Percentiles rank a stretch among this genome's conserved stretches.
These are phyloP conservation scores for Colletotrichum sp. DNA, from an alignment of 2,329 filamentous ascomycete species.

Conservation along the genomic window DNA sequence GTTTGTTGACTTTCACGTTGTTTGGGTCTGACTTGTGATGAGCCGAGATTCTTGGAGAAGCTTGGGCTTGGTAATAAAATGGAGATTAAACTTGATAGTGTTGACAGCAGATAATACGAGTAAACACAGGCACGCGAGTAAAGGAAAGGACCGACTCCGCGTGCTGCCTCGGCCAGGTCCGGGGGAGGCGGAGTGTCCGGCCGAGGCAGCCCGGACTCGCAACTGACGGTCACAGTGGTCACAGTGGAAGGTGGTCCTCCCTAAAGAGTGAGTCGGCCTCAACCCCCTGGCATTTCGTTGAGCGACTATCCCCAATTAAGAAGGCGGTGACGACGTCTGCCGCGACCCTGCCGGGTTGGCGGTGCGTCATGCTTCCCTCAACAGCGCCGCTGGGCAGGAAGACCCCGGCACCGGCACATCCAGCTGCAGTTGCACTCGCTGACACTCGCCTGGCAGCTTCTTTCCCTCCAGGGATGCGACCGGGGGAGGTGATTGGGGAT, in stretches of 20 bases:
- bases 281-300: conserved; percentile 25
- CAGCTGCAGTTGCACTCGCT: background rate
- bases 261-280: conserved; percentile 8
- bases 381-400: conserved; percentile 11
- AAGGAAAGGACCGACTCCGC: background rate
- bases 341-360: conserved; percentile 4
- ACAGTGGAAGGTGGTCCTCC: background rate
- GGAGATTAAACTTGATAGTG: background rate
- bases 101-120: background rate
- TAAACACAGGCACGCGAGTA: background rate
- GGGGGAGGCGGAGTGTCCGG: conserved; percentile 3
- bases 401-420: background rate
- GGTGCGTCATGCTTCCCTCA: conserved; percentile 21
- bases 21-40: background rate
- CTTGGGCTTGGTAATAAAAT: background rate
- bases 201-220: conserved; percentile 11
- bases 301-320: conserved; percentile 14
- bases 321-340: no score
- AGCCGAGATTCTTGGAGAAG: background rate
- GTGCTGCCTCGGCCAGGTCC: conserved; percentile 15
- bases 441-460: background rate
- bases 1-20: background rate
- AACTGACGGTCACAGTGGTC: background rate
- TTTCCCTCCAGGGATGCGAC: background rate
- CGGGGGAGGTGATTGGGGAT: background rate